Percentiles rank a stretch among this genome's conserved stretches.
Evolutionary conservation across 1,284 basidiomycete genomes (phyloP).

Genomic region (Sporisorium scitamineum): DNA sequence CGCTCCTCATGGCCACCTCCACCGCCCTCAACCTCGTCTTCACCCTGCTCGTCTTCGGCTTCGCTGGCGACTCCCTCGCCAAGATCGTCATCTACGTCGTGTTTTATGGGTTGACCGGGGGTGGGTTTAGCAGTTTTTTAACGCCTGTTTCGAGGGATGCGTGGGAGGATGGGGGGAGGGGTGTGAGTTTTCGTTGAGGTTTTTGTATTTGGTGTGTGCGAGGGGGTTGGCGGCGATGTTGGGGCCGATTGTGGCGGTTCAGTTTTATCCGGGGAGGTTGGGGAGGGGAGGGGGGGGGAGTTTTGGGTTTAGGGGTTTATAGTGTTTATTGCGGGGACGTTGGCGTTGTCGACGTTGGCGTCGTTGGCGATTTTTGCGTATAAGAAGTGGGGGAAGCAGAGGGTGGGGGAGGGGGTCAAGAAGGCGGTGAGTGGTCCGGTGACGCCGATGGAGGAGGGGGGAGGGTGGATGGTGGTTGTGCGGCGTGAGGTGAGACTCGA

Average conservation of each 20-base stretch:
- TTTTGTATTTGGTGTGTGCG: slow-evolving; percentile 36
- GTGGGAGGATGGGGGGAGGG: slow-evolving; percentile 3
- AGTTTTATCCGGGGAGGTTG: slow-evolving; percentile 44
- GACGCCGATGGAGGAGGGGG: slow-evolving; percentile 9
- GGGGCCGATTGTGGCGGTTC: slow-evolving; percentile 57
- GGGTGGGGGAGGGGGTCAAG: slow-evolving; percentile 5
- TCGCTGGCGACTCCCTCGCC: slow-evolving; percentile 48
- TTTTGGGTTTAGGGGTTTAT: slow-evolving; percentile 38
- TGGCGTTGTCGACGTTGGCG: slow-evolving; percentile 24
- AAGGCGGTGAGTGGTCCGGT: slow-evolving; percentile 8
- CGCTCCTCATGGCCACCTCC: slow-evolving; percentile 50
- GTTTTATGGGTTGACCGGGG: slow-evolving; percentile 52
- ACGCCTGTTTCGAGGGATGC: slow-evolving; percentile 40
- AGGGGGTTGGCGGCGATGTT: slow-evolving; percentile 51
- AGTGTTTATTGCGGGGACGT: slow-evolving; percentile 31
- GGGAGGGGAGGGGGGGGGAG: slow-evolving; percentile 17
- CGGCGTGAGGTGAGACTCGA: not conserved
- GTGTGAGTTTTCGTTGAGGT: slow-evolving; percentile 32
- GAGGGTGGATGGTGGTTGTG: not conserved
- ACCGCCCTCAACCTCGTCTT: slow-evolving; percentile 41
- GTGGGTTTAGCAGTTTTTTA: slow-evolving; percentile 38
- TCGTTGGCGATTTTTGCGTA: slow-evolving; percentile 23
- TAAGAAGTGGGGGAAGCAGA: slow-evolving; percentile 8
- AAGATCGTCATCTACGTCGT: slow-evolving; percentile 56
- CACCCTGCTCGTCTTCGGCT: slow-evolving; percentile 54